Evolutionary conservation across 2,329 filamentous ascomycete genomes (phyloP).

Genomic region (Verticillium longisporum): DNA sequence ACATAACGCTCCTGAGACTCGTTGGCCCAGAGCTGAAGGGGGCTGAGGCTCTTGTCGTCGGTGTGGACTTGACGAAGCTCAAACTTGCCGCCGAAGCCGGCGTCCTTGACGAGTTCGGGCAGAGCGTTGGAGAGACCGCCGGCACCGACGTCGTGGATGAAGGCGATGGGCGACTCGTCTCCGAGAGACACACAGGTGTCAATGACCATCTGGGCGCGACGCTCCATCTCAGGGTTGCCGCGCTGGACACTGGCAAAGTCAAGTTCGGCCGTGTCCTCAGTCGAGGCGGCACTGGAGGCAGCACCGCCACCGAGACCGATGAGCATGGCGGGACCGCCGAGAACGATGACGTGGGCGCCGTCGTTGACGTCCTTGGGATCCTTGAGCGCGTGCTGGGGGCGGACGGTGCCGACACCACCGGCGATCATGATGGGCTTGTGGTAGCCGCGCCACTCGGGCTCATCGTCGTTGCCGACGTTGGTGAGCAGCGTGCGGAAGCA

Average conservation of each 20-base stretch:
- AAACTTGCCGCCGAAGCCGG: conserved; percentile 82
- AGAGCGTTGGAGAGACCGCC: conserved; percentile 73
- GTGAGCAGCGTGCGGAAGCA: conserved; percentile 88
- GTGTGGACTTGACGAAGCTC: conserved; percentile 92
- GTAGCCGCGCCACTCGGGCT: conserved; percentile 74
- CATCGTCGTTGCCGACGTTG: conserved; percentile 45
- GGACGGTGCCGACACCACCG: conserved; percentile 85
- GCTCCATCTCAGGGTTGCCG: conserved; percentile 94
- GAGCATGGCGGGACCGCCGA: conserved; percentile 94
- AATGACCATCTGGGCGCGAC: conserved; percentile 95
- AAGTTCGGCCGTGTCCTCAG: conserved; percentile 81
- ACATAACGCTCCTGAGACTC: conserved; percentile 97
- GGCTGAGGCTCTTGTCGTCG: conserved; percentile 86
- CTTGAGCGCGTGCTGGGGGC: conserved; percentile 88
- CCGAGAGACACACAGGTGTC: conserved; percentile 86
- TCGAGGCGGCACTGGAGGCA: conserved; percentile 83
- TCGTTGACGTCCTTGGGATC: conserved; percentile 69
- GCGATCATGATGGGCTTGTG: conserved; percentile 99
- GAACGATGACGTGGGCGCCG: conserved; percentile 85
- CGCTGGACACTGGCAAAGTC: conserved; percentile 97
- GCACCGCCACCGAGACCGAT: conserved; percentile 95
- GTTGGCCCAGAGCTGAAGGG: conserved; percentile 96
- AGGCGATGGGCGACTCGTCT: conserved; percentile 79
- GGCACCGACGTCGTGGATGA: conserved; percentile 96
- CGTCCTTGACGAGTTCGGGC: conserved; percentile 82